Evolutionary conservation across 345 rosid species (phyloP), one percentile per base, ranked within the genome.

Genomic region (Murraya koenigii): DNA sequence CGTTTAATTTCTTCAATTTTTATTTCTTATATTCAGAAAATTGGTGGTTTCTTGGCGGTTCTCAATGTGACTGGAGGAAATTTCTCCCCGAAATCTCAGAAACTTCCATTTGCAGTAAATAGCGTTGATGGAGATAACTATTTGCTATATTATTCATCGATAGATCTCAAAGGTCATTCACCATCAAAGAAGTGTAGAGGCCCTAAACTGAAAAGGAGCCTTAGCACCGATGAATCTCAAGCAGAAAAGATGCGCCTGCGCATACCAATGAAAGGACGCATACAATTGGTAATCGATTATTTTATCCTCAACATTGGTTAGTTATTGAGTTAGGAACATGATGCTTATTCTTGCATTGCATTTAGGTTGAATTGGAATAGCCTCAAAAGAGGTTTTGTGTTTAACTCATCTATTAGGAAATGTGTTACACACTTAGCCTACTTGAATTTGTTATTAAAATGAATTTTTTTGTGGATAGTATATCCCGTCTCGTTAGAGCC

Each of bases 61-160:
- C 78, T 88, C 69, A 88, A 85, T 85, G 79, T 88, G 54, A 87
- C 86, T n/a, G 92, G 89, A 30, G 92, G 92, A 77, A 83, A 80
- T 66, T 88, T 88, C 79, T 88, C 87, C 14, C 88, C 86, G 0
- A 86, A 85, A 69, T 79, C 85, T 10, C 88, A 66, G 87, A 86
- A 87, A 78, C 92, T 86, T 82, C 89, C 92, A 7, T 88, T 88
- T 76, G 81, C 86, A 35, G 92, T 88, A 28, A 88, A 82, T 75
- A 89, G 92, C 62, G 82, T 89, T 39, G 87, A 89, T 84, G 90
- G 85, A 76, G 88, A 89, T 79, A 82, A 86, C 85, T 84, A 75
- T 82, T 80, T 89, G 62, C 79, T 87, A 54, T 89, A 87, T 62
- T 87, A 84, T 82, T 87, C 92, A 23, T 82, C 88, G n/a, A 84